These are phyloP conservation scores for Aquilaria malaccensis DNA, from an alignment of 345 rosid species.

Conservation along the genomic window DNA sequence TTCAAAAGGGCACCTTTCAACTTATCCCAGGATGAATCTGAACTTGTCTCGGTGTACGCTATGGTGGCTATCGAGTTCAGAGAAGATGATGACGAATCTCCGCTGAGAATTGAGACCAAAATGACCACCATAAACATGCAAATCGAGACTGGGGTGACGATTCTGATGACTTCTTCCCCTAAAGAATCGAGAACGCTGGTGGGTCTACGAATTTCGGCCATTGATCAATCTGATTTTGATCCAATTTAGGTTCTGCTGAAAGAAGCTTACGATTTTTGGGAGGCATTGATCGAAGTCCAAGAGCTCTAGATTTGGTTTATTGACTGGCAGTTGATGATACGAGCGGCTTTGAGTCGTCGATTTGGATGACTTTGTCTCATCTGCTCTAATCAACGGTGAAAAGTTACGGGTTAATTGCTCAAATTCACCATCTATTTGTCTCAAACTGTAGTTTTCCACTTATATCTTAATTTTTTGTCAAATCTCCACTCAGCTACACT, in stretches of 20 bases:
- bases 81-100: conserved; percentile 49
- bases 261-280: too few relatives aligned
- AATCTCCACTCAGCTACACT: too few relatives aligned
- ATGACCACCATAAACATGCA: conserved; percentile 84
- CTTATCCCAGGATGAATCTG: conserved; percentile 85
- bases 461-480: too few relatives aligned
- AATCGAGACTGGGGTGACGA: conserved; percentile 76
- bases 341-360: too few relatives aligned
- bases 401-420: too few relatives aligned
- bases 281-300: too few relatives aligned
- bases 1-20: conserved; percentile 73
- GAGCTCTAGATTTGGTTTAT: too few relatives aligned
- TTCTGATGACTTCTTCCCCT: conserved; percentile 85
- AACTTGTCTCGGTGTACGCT: conserved; percentile 65
- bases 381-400: too few relatives aligned
- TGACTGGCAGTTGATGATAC: too few relatives aligned
- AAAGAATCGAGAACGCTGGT: conserved; percentile 42
- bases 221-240: conserved; percentile 19
- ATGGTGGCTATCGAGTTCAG: conserved; percentile 58
- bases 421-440: too few relatives aligned
- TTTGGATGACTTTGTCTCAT: too few relatives aligned
- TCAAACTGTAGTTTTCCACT: too few relatives aligned
- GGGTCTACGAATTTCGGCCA: conserved; percentile 66
- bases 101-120: conserved; percentile 58
- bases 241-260: conserved; percentile 13